Evolutionary conservation across 2,329 filamentous ascomycete species (phyloP), one percentile per base, ranked within the genome.

Genomic region (Trichoderma atroviride): DNA sequence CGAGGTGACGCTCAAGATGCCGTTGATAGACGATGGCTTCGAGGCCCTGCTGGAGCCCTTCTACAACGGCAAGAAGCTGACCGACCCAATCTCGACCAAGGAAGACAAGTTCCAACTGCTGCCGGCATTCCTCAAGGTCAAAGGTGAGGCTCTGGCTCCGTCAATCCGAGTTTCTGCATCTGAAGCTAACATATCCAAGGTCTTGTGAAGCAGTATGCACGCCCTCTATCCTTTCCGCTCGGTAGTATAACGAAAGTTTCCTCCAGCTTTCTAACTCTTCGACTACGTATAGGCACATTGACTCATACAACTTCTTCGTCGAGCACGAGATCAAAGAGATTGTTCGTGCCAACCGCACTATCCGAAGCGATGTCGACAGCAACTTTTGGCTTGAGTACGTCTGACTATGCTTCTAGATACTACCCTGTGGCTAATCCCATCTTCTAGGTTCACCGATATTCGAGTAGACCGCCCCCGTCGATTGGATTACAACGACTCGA

Each of bases 291-390:
- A 86, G 85, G 75, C 94, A 97, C 80, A 95, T 97, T 77, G 96
- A 99, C 83, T 98, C 96, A 29, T 99, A 96, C 86, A 97, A 99
- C 82, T 97, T 96, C 82, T 98, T 99, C 75, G 92, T 97, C 74
- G 93, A 99, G 75, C 92, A 96, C 69, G 94, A 98, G 78, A 90
- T 99, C 79, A 97, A 97, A 82, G 94, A 97, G 76, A 99, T 99
- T 74, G 91, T 99, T 73, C 90, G 93, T 78, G 92, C 95, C 63
- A 98, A 97, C 79, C 90, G 91, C 60, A 91, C 89, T 52, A 92
- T 99, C 72, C 89, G 92, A 74, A 97, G 94, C 80, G 95, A 98
- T 83, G 92, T 96, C 57, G 94, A 98, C 77, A 92, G 92, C 72
- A 92, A 91, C 73, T 98, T 98, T 79, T 97, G 92, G 84, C 90